Percentiles rank a stretch among this genome's conserved stretches.
Conservation (phyloP, 495 filamentous ascomycete genomes). For the Neurospora sp. region DNA sequence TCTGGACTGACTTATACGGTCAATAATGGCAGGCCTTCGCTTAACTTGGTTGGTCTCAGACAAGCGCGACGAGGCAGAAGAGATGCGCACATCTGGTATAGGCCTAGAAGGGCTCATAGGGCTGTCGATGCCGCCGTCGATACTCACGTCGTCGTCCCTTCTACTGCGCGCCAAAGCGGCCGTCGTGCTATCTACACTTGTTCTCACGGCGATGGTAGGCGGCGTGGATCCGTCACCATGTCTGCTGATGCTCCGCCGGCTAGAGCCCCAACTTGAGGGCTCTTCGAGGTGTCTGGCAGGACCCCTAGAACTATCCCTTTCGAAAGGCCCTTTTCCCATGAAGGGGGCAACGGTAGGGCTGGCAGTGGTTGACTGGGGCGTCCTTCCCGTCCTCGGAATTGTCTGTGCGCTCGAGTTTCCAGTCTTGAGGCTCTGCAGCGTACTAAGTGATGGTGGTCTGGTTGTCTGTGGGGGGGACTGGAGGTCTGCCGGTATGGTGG, state of each 20-base stretch:
- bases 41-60: conserved; percentile 16
- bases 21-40: conserved; percentile 35
- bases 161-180: conserved; percentile 20
- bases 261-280: conserved; percentile 12
- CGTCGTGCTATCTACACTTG: conserved; percentile 29
- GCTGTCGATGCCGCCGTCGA: conserved; percentile 32
- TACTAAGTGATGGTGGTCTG: conserved; percentile 44
- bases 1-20: conserved; percentile 45
- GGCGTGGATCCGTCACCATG: conserved; percentile 19
- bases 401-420: conserved; percentile 34
- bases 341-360: conserved; percentile 39
- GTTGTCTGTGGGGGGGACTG: conserved; percentile 37
- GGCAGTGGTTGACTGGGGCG: conserved; percentile 13
- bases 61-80: conserved; percentile 15
- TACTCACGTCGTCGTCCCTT: conserved; percentile 30
- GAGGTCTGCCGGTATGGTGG: conserved; percentile 23
- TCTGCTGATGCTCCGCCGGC: conserved; percentile 28
- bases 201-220: conserved; percentile 14
- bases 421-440: conserved; percentile 45
- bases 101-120: conserved; percentile 31
- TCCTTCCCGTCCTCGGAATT: conserved; percentile 39
- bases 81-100: conserved; percentile 20
- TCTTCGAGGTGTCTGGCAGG: conserved; percentile 32
- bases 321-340: conserved; percentile 42
- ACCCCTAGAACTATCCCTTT: conserved; percentile 33